Conservation (phyloP, 192 early-diverging fungal species). For the Coemansia sp. region DNA sequence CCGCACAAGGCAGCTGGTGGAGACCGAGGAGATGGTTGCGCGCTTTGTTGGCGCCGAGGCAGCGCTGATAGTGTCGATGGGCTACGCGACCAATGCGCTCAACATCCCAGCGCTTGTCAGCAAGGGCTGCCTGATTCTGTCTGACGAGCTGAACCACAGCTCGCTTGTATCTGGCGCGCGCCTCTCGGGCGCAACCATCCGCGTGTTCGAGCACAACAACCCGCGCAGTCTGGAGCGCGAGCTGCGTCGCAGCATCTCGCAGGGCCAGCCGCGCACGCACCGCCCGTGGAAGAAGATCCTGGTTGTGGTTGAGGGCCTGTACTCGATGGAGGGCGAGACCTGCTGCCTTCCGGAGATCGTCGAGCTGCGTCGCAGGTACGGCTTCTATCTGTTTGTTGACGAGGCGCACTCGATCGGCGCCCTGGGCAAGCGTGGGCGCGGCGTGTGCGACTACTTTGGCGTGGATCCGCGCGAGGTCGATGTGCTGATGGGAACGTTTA, state of each 20-base stretch:
- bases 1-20: conserved; percentile 64
- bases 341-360: conserved; percentile 85
- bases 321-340: conserved; percentile 97
- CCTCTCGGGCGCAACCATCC: conserved; percentile 85
- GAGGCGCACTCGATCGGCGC: conserved; percentile 98
- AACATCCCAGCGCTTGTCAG: conserved; percentile 86
- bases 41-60: conserved; percentile 87
- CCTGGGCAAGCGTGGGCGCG: conserved; percentile 89
- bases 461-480: conserved; percentile 89
- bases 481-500: conserved; percentile 97
- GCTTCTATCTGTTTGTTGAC: conserved; percentile 96
- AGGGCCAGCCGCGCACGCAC: conserved; percentile 97
- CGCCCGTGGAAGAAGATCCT: conserved; percentile 99
- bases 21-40: conserved; percentile 85
- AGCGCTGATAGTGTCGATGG: conserved; percentile 91
- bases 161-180: conserved; percentile 94
- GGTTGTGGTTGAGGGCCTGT: conserved; percentile 93
- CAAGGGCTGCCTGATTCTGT: conserved; percentile 88
- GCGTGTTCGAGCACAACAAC: conserved; percentile 95
- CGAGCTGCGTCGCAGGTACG: conserved; percentile 87
- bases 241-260: conserved; percentile 83
- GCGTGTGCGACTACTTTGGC: conserved; percentile 95
- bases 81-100: conserved; percentile 96
- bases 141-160: conserved; percentile 95
- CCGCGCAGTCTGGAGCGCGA: conserved; percentile 74